A percentile compares a stretch with the other conserved stretches of the same genome.
Evolutionary conservation across 1,284 basidiomycete species (phyloP).

Genomic region (Apiotrichum sp.): DNA sequence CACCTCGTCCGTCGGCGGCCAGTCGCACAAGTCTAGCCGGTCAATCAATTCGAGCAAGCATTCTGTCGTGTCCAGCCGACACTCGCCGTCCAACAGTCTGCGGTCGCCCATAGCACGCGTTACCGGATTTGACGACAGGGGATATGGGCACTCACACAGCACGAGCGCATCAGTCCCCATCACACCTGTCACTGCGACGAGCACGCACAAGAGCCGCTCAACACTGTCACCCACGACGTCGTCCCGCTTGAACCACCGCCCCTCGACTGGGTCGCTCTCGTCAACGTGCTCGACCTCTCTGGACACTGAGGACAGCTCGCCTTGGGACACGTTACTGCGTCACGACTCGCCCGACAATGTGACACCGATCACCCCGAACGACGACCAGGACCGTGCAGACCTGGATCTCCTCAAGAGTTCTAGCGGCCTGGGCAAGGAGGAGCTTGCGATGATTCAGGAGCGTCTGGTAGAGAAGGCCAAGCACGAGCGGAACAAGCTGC

Average conservation of each 20-base stretch:
- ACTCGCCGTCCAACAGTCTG: not conserved
- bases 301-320: not conserved
- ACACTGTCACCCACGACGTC: not conserved
- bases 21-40: not conserved
- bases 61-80: not conserved
- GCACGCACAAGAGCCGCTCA: not conserved
- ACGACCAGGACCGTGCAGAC: constrained; percentile 13
- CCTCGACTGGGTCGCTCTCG: constrained; percentile 2
- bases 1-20: not conserved
- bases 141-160: not conserved
- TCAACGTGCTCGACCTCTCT: constrained; percentile 11
- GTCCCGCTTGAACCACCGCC: not conserved
- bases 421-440: constrained; percentile 34
- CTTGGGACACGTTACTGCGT: constrained; percentile 11
- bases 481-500: constrained; percentile 28
- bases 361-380: not conserved
- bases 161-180: not conserved
- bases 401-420: constrained; percentile 23
- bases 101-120: not conserved
- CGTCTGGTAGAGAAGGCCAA: constrained; percentile 37
- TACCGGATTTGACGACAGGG: not conserved
- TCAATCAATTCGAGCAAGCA: not conserved
- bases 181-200: not conserved
- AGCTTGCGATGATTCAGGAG: constrained; percentile 30
- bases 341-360: not conserved